Evolutionary conservation across 176 grass and related monocot genomes (phyloP).

Genomic region (Chrysopogon serrulatus): DNA sequence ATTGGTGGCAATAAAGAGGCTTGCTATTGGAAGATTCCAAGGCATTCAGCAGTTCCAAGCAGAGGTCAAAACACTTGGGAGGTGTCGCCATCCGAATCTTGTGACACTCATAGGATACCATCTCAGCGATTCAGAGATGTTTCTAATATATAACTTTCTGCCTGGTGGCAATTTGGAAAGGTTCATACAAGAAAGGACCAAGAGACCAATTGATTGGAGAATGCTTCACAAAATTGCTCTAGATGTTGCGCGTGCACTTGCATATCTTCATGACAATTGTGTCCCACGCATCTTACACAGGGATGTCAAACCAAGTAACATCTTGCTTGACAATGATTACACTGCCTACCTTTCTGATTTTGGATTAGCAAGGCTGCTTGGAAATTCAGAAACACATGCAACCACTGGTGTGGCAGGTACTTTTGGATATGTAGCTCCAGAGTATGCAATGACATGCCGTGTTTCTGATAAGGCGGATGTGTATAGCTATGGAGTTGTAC

Average conservation of each 20-base stretch:
- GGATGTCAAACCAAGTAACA: constrained; percentile 95
- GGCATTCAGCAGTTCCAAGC: constrained; percentile 91
- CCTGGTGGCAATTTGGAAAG: constrained; percentile 92
- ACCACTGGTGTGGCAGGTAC: constrained; percentile 95
- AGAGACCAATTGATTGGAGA: constrained; percentile 80
- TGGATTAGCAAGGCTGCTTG: constrained; percentile 87
- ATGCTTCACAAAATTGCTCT: constrained; percentile 98
- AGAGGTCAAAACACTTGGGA: constrained; percentile 88
- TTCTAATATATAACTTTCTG: constrained; percentile 97
- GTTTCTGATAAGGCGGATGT: constrained; percentile 99
- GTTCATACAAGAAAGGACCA: constrained; percentile 83
- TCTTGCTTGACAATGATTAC: constrained; percentile 76
- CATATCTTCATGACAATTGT: constrained; percentile 79
- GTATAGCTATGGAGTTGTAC: constrained; percentile 93
- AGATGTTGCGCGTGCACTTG: constrained; percentile 83
- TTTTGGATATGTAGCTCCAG: constrained; percentile 95
- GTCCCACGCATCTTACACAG: constrained; percentile 85
- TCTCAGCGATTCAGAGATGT: constrained; percentile 81
- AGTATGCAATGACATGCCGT: constrained; percentile 95
- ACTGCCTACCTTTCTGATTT: constrained; percentile 94
- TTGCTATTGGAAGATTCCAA: constrained; percentile 87
- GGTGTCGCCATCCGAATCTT: constrained; percentile 77
- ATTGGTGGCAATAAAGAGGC: constrained; percentile 92
- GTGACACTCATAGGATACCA: constrained; percentile 89
- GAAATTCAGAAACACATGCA: constrained; percentile 96